Evolutionary conservation across 78 protist genomes (phyloP).

Genomic region (Tieghemostelium lacteum): DNA sequence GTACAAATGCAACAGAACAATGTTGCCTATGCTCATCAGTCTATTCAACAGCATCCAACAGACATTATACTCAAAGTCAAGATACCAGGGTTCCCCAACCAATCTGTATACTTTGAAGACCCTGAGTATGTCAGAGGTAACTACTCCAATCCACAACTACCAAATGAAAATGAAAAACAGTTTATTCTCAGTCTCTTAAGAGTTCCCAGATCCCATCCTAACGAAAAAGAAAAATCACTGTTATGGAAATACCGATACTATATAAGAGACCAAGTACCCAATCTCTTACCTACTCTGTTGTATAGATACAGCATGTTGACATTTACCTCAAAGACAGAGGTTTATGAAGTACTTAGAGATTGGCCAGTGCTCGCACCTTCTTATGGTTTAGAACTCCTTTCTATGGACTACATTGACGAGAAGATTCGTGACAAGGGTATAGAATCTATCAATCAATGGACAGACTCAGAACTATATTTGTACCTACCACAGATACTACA

Average conservation of each 20-base stretch:
- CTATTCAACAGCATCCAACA: too few species aligned
- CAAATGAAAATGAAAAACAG: not conserved
- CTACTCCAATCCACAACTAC: not conserved
- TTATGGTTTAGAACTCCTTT: constrained; percentile 41
- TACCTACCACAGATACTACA: constrained; percentile 61
- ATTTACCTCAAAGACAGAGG: not conserved
- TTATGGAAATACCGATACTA: constrained; percentile 47
- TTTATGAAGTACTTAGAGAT: constrained; percentile 11
- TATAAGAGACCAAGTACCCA: constrained; percentile 9
- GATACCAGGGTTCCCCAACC: not conserved
- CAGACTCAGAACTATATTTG: constrained; percentile 16
- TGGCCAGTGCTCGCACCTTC: constrained; percentile 44
- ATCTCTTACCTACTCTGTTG: constrained; percentile 37
- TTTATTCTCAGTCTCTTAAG: not conserved
- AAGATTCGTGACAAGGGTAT: constrained; percentile 44
- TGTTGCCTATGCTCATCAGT: not conserved
- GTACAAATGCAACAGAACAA: not conserved
- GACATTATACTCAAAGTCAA: not conserved
- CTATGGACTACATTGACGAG: constrained; percentile 38
- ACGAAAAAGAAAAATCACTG: not conserved
- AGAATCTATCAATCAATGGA: constrained; percentile 63
- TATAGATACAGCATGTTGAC: not conserved
- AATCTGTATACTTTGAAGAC: constrained; percentile 26
- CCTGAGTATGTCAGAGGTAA: not conserved
- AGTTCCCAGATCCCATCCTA: constrained; percentile 1